Percentiles rank a stretch among this genome's conserved stretches.
Evolutionary conservation across 495 filamentous ascomycete genomes (phyloP).

Genomic region (Neurospora sp.): DNA sequence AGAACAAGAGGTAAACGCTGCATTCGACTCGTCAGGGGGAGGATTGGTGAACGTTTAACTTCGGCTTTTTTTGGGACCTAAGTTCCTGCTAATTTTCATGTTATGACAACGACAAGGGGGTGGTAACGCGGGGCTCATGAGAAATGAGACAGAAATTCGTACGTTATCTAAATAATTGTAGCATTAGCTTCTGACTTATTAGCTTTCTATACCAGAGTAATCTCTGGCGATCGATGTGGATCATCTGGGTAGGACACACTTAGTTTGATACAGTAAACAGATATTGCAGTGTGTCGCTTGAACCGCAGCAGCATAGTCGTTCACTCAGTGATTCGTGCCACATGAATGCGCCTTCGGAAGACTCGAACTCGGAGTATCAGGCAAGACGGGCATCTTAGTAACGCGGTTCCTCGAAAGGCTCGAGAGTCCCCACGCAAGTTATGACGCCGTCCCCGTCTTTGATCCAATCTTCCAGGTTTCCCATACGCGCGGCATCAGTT

Average conservation of each 20-base stretch:
- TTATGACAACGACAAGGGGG: background rate
- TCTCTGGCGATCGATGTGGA: background rate
- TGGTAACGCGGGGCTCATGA: background rate
- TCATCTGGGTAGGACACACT: background rate
- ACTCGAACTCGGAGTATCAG: background rate
- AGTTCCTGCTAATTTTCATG: background rate
- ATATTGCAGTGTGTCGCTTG: background rate
- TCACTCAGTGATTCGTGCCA: background rate
- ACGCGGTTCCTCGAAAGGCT: background rate
- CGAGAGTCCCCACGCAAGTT: background rate
- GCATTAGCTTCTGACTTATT: background rate
- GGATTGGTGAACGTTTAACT: background rate
- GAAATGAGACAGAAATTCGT: background rate
- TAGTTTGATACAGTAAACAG: background rate
- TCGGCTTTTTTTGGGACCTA: background rate
- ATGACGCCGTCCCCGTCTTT: background rate
- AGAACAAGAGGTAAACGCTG: slow-evolving; percentile 5
- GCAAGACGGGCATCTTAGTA: background rate
- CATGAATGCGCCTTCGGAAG: background rate
- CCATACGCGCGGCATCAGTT: background rate
- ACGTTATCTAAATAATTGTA: background rate
- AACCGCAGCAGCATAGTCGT: background rate
- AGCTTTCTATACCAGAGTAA: background rate
- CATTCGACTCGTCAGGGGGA: background rate
- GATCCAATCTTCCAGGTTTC: background rate